These are phyloP conservation scores for Xylaria intraflava DNA, from an alignment of 495 filamentous ascomycete species.

Conservation along the genomic window DNA sequence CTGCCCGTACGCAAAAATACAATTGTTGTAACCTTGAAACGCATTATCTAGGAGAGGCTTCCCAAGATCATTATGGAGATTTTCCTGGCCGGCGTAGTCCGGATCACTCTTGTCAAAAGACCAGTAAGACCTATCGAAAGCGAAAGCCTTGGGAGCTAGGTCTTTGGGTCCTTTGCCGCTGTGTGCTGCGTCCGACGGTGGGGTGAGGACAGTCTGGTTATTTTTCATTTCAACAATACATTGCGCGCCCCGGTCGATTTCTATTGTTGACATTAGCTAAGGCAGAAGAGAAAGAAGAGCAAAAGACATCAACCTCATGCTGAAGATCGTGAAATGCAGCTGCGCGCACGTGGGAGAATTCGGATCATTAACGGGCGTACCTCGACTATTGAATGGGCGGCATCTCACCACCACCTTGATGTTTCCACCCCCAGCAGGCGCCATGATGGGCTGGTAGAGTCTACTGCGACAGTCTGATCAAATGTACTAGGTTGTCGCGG, in stretches of 20 bases:
- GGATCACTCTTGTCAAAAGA: constrained; percentile 79
- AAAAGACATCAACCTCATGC: neutral
- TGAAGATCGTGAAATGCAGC: neutral
- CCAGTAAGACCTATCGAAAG: constrained; percentile 97
- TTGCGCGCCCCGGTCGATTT: constrained; percentile 87
- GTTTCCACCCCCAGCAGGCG: constrained; percentile 80
- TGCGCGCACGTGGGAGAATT: neutral
- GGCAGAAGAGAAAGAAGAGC: neutral
- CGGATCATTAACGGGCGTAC: constrained; percentile 41
- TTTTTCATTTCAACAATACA: constrained; percentile 97
- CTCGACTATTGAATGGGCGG: constrained; percentile 88
- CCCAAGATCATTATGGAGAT: constrained; percentile 83
- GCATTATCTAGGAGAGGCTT: constrained; percentile 93
- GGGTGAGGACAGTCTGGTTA: constrained; percentile 78
- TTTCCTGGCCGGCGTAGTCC: constrained; percentile 84
- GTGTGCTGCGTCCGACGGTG: constrained; percentile 55
- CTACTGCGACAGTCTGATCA: constrained; percentile 15
- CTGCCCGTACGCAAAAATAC: constrained; percentile 99
- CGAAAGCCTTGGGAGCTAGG: constrained; percentile 73
- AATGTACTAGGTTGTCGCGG: constrained; percentile 10
- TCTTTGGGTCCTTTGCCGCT: constrained; percentile 65
- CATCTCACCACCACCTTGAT: constrained; percentile 99
- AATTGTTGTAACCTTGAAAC: constrained; percentile 98
- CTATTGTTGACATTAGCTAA: constrained; percentile 36
- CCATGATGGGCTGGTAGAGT: constrained; percentile 47